Base-by-base conservation (phyloP, 495 filamentous ascomycete species). In the Melanomma pulvis-pyrius region DNA sequence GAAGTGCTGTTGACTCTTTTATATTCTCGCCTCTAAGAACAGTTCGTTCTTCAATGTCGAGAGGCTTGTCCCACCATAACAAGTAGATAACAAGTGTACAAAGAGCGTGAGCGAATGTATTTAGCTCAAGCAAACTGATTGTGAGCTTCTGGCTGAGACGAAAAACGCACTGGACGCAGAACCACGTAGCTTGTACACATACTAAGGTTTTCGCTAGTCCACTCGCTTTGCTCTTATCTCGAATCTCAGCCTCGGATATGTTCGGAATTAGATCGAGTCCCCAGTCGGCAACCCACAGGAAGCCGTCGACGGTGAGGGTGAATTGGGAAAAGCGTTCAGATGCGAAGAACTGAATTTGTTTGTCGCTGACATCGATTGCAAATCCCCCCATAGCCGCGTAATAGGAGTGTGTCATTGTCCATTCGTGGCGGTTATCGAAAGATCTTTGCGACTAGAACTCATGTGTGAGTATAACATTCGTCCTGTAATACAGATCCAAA, bases 301-400 rank as follows among this genome's bases (percentile, higher is more conserved):
- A 15, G 47, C 70, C 75, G 1, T 63, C 34, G 1, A 52, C 32
- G 7, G 77, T 72, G 25, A 77, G 50, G 0, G 63, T 56, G 25
- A 69, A 34, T 30, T 34, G 34, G 11, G 58, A 59, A 17, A 29
- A n/a, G 8, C 25, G 58, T 24, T 61, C 34, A 13, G 28, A 36
- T 0, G 67, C 60, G 5, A 74, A 50, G 49, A 73, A 70, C 22
- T 17, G 53, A 41, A 75, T 61, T 28, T 22, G 19, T 2, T 36
- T 44, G 47, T 28, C 55, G 61, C 50, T 61, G 1, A 56, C 41
- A 15, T 76, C 59, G 6, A 81, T 50, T 0, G 67, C 60, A 61
- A 81, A 75, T 5, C 78, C 78, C 9, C 79, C 80, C 77, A 81
- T 82, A 25, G 74, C 58, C 21, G 74, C 76, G 56, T 75, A 82